These are phyloP conservation scores for Mycena venus DNA, from an alignment of 768 basidiomycete genomes.

Conservation along the genomic window DNA sequence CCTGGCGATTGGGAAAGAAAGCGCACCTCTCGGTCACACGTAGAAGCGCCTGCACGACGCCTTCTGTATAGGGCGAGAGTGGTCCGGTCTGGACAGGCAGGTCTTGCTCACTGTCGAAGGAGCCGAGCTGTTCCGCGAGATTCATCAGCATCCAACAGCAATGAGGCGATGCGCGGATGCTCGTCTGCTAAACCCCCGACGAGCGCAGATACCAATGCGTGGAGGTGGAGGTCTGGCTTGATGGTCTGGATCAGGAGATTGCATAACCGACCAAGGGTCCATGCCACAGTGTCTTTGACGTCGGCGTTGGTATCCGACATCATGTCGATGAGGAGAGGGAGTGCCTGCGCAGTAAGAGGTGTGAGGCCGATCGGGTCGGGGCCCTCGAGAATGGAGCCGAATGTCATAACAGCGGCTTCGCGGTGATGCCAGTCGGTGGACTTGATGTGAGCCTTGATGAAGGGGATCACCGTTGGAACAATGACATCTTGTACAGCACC, in stretches of 20 bases:
- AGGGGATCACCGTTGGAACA: constrained; percentile 94
- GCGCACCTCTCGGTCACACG: constrained; percentile 88
- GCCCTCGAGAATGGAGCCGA: constrained; percentile 97
- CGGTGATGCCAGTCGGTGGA: constrained; percentile 93
- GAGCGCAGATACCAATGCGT: constrained; percentile 85
- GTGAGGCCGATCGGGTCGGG: constrained; percentile 90
- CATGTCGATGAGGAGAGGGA: constrained; percentile 95
- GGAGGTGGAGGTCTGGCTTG: constrained; percentile 90
- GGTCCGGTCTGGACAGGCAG: constrained; percentile 68
- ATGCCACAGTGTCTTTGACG: constrained; percentile 97
- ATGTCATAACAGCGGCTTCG: constrained; percentile 98
- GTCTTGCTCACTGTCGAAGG: constrained; percentile 73
- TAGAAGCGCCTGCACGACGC: constrained; percentile 86
- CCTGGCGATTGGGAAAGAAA: constrained; percentile 17
- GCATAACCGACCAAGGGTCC: constrained; percentile 97
- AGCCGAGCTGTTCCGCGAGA: constrained; percentile 88
- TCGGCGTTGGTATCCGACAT: constrained; percentile 88
- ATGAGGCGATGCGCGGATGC: constrained; percentile 86
- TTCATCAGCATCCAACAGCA: constrained; percentile 99
- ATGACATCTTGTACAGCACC: constrained; percentile 92
- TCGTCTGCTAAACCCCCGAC: constrained; percentile 84
- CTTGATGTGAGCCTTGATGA: constrained; percentile 97
- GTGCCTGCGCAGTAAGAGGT: constrained; percentile 93
- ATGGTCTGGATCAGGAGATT: constrained; percentile 89
- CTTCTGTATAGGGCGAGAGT: constrained; percentile 92